Evolutionary conservation across 805 yeast species (phyloP).

Genomic region (Trichomonascus vanleenenianus): DNA sequence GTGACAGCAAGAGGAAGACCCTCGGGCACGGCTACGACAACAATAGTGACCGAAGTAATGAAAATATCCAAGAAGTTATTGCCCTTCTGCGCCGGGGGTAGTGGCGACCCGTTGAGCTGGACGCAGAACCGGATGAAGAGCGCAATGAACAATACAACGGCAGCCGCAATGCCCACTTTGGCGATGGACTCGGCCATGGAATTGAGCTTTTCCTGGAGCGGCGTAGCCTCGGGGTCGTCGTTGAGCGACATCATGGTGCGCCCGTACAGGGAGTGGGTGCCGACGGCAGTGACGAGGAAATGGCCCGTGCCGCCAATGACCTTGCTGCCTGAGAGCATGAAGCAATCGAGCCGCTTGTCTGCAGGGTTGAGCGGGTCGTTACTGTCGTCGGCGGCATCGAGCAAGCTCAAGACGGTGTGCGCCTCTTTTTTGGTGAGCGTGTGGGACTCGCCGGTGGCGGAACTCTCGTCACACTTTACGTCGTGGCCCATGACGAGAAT

Average conservation of each 20-base stretch:
- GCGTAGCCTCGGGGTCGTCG: conserved; percentile 76
- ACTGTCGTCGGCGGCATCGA: conserved; percentile 14
- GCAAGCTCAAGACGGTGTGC: conserved; percentile 29
- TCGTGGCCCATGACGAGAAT: conserved; percentile 58
- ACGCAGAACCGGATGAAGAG: conserved; percentile 69
- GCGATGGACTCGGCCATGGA: conserved; percentile 88
- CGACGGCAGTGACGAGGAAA: conserved; percentile 86
- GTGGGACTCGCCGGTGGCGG: conserved; percentile 90
- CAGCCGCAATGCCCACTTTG: conserved; percentile 86
- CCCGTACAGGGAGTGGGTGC: conserved; percentile 83
- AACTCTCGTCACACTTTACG: conserved; percentile 84
- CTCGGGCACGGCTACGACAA: conserved; percentile 99
- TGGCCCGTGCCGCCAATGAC: conserved; percentile 78
- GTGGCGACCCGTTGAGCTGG: conserved; percentile 42
- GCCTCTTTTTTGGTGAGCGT: conserved; percentile 67
- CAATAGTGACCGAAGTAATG: conserved; percentile 84
- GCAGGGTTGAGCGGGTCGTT: conserved; percentile 24
- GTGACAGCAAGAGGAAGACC: conserved; percentile 98
- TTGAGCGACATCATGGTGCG: conserved; percentile 77
- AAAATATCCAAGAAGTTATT: conserved; percentile 74
- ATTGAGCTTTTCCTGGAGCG: conserved; percentile 76
- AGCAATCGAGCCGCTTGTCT: conserved; percentile 57
- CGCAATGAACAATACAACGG: conserved; percentile 70
- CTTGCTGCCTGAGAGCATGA: conserved; percentile 86
- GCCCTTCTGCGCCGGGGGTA: conserved; percentile 68